Conservation (phyloP, 257 asterid species). For the Solanum dulcamara region DNA sequence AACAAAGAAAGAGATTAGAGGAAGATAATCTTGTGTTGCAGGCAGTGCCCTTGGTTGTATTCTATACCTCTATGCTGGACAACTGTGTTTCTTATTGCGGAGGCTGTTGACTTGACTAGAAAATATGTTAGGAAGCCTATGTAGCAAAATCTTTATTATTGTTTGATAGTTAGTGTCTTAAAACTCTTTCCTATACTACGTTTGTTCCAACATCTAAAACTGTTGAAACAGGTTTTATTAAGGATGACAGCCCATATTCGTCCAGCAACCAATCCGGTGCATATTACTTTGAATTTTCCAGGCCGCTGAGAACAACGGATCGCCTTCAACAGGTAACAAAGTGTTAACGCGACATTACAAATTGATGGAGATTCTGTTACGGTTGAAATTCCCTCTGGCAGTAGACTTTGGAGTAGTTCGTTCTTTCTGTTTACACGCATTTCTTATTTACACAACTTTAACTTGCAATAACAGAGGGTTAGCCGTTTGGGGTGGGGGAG, state of each 20-base stretch:
- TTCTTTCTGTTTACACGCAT: background rate
- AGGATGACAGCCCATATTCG: constrained; percentile 47
- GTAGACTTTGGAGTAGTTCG: background rate
- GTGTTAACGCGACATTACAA: background rate
- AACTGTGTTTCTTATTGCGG: background rate
- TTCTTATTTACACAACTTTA: background rate
- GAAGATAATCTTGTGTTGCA: background rate
- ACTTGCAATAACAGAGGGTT: background rate
- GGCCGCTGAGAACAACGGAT: constrained; percentile 64
- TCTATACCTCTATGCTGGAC: background rate
- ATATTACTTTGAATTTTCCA: constrained; percentile 50
- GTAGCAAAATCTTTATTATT: background rate
- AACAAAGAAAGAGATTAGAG: background rate
- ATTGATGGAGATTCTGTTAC: background rate
- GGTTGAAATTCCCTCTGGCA: background rate
- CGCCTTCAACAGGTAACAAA: constrained; percentile 38
- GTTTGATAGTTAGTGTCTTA: background rate
- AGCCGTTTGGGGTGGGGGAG: background rate
- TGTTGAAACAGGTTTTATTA: constrained; percentile 27
- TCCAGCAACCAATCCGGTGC: constrained; percentile 33
- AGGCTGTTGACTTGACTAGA: background rate
- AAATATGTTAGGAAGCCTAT: background rate
- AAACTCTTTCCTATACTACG: background rate
- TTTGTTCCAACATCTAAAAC: background rate
- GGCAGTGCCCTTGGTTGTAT: background rate